Evolutionary conservation across 2,329 filamentous ascomycete species (phyloP).

Genomic region (Exophiala sp.): DNA sequence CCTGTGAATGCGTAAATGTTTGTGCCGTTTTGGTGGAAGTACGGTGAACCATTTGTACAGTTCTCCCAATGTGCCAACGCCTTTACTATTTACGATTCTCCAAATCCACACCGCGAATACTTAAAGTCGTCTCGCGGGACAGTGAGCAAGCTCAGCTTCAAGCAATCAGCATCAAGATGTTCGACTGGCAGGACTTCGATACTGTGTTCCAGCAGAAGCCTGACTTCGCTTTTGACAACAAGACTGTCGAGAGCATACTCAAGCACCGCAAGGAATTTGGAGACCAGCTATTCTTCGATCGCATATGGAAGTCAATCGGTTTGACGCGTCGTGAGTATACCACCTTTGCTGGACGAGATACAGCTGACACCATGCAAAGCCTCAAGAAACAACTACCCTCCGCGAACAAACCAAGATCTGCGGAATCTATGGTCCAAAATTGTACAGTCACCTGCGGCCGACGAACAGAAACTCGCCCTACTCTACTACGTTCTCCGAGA

Average conservation of each 20-base stretch:
- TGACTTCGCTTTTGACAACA: conserved; percentile 61
- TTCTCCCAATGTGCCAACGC: neutral
- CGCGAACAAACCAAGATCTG: conserved; percentile 64
- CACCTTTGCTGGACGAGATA: neutral
- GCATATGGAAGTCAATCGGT: conserved; percentile 66
- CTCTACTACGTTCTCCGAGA: conserved; percentile 82
- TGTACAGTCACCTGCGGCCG: conserved; percentile 59
- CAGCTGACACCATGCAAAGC: conserved; percentile 3
- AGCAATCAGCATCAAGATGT: conserved; percentile 43
- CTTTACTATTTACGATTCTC: neutral
- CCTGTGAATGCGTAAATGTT: no score
- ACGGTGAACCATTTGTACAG: no score
- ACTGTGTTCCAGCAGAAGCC: conserved; percentile 62
- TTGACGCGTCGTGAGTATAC: conserved; percentile 61
- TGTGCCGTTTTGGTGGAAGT: no score
- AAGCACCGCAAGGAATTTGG: conserved; percentile 64
- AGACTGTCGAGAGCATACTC: conserved; percentile 61
- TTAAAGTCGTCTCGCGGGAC: neutral
- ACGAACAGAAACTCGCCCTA: conserved; percentile 76
- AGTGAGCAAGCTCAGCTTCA: neutral
- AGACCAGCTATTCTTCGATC: conserved; percentile 74
- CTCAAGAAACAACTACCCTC: conserved; percentile 68
- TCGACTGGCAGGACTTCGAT: conserved; percentile 65
- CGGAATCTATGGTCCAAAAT: conserved; percentile 69
- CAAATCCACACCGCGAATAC: neutral